Conservation (phyloP, 306 rosid genomes). For the Cucumis melo region DNA sequence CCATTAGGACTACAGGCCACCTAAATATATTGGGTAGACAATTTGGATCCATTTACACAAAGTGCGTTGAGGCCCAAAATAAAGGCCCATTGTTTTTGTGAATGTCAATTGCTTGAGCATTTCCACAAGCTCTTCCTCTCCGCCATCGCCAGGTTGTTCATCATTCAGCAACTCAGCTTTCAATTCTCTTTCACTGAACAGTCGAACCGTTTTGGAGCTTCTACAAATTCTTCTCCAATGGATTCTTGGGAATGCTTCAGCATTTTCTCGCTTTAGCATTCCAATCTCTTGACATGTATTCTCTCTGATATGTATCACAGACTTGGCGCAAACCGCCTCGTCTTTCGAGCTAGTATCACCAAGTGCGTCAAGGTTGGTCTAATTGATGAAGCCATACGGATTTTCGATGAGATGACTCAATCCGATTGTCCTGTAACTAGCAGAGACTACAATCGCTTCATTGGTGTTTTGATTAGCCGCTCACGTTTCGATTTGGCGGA, state of each 20-base stretch:
- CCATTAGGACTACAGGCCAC: too few species aligned
- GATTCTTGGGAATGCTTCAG: neutral
- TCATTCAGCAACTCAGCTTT: neutral
- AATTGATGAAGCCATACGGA: constrained; percentile 55
- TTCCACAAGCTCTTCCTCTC: neutral
- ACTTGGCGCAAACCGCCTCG: constrained; percentile 62
- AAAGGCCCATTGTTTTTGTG: neutral
- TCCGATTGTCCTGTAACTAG: constrained; percentile 60
- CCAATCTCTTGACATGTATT: constrained; percentile 31
- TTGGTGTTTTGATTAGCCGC: constrained; percentile 63
- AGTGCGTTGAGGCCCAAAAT: neutral
- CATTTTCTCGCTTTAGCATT: constrained; percentile 9
- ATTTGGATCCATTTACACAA: neutral
- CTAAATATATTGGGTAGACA: neutral
- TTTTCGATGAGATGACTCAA: constrained; percentile 80
- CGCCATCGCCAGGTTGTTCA: neutral
- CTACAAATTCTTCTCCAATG: neutral
- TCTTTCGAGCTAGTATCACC: constrained; percentile 56
- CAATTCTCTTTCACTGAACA: neutral
- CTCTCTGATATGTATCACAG: constrained; percentile 62
- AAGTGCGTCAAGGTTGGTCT: constrained; percentile 52
- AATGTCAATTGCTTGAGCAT: neutral
- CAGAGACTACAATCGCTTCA: constrained; percentile 76
- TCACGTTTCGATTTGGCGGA: constrained; percentile 65
- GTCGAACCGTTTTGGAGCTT: neutral